Evolutionary conservation across 1,139 yeast species (phyloP).

Genomic region (Barnettozyma hawaiiensis): DNA sequence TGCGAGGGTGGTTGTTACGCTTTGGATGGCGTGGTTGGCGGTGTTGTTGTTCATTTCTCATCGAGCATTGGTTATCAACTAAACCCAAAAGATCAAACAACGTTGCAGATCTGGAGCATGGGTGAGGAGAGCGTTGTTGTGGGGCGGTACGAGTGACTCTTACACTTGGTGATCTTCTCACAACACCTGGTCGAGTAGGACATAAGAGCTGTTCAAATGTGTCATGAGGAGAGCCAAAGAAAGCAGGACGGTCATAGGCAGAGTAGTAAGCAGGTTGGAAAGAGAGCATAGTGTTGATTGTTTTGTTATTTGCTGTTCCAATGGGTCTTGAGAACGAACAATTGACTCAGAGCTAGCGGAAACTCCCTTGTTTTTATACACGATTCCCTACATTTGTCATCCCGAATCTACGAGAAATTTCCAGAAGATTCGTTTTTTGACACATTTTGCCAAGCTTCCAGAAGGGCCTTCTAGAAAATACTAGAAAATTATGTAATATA

Average conservation of each 20-base stretch:
- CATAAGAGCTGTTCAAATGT: conserved; percentile 8
- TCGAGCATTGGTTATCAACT: background rate
- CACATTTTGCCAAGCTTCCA: background rate
- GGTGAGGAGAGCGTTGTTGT: background rate
- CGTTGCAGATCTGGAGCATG: conserved; percentile 2
- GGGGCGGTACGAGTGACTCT: conserved; percentile 1
- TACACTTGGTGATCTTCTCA: conserved; percentile 7
- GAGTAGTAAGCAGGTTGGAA: conserved; percentile 8
- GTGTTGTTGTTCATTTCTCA: too few relatives aligned
- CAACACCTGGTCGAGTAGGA: conserved; percentile 2
- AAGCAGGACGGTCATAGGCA: background rate
- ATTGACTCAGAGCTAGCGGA: too few relatives aligned
- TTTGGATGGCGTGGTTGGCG: conserved; percentile 1
- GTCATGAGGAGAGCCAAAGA: background rate
- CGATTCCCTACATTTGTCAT: background rate
- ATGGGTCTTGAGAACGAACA: too few relatives aligned
- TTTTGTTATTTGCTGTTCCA: too few relatives aligned
- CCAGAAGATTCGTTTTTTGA: background rate
- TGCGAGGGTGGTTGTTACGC: background rate
- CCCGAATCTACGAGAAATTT: background rate
- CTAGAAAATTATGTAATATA: background rate
- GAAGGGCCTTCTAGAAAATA: background rate
- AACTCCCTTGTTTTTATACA: background rate
- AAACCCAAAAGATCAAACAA: conserved; percentile 3
- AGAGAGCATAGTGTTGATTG: conserved; percentile 2